Percentiles rank a stretch among this genome's conserved stretches.
phyloP scores from a whole-genome alignment of 2,329 filamentous ascomycete genomes.

The Exserohilum rostratum region DNA sequence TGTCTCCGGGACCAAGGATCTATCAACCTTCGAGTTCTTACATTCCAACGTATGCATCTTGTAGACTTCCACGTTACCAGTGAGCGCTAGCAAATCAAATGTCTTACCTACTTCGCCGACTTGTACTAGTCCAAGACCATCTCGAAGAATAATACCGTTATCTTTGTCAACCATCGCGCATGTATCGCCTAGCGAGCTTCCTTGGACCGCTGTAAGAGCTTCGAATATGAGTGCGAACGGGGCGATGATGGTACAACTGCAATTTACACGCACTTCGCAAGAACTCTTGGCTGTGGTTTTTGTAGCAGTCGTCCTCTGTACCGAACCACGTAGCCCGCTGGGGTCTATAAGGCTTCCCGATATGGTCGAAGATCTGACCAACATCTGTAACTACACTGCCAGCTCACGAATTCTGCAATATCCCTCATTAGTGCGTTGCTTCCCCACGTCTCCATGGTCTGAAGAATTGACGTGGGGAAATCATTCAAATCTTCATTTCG shows the following conservation, averaged over 20 bases:
- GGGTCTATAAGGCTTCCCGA: conserved; percentile 9
- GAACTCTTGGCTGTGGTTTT: conserved; percentile 1
- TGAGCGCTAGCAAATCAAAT: conserved; percentile 3
- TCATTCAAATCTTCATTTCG: no score
- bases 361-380: conserved; percentile 7
- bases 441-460: no score
- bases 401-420: no score
- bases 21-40: background rate
- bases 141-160: conserved; percentile 1
- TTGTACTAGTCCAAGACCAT: conserved; percentile 9
- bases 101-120: conserved; percentile 7
- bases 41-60: background rate
- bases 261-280: conserved; percentile 11
- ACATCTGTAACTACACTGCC: no score
- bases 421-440: no score
- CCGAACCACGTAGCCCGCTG: background rate
- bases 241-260: conserved; percentile 3
- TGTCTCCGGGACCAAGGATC: background rate
- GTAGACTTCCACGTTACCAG: conserved; percentile 5
- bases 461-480: no score
- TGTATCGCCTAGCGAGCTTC: conserved; percentile 7
- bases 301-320: conserved; percentile 2
- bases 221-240: conserved; percentile 12
- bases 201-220: conserved; percentile 6
- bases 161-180: background rate